phyloP scores from a whole-genome alignment of 768 basidiomycete species.

The Tricholoma terreum region DNA sequence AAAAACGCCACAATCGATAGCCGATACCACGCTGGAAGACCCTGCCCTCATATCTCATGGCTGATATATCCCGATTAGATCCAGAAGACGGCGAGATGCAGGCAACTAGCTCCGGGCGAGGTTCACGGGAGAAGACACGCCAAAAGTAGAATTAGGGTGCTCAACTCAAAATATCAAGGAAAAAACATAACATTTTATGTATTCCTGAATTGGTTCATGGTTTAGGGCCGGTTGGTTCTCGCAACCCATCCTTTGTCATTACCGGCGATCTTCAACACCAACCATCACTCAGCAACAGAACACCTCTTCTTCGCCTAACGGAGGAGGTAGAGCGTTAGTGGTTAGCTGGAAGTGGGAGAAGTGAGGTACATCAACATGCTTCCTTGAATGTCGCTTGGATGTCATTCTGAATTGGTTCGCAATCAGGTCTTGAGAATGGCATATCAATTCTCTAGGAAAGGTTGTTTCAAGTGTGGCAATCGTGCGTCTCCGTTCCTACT shows the following conservation, averaged over 20 bases:
- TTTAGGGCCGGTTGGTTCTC: conserved; percentile 27
- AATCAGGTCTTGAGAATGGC: conserved; percentile 60
- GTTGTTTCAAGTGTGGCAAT: conserved; percentile 93
- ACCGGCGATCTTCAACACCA: conserved; percentile 23
- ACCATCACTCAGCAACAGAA: conserved; percentile 38
- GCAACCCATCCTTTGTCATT: conserved; percentile 3
- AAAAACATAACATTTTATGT: no score
- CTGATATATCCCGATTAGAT: neutral
- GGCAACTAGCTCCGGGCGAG: neutral
- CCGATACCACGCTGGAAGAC: conserved; percentile 18
- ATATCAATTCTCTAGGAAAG: conserved; percentile 82
- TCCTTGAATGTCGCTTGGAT: neutral
- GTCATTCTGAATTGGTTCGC: conserved; percentile 18
- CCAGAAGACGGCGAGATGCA: conserved; percentile 1
- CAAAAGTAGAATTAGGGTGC: neutral
- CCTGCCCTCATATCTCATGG: neutral
- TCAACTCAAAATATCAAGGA: no score
- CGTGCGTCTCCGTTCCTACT: conserved; percentile 45
- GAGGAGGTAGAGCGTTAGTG: conserved; percentile 68
- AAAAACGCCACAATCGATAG: conserved; percentile 19
- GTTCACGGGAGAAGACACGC: conserved; percentile 17
- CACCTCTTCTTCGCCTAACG: conserved; percentile 53
- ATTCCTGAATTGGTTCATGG: no score
- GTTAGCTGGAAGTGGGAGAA: conserved; percentile 73
- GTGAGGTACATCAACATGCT: conserved; percentile 40